Evolutionary conservation across 495 filamentous ascomycete genomes (phyloP).

Genomic region (Collariella sp.): DNA sequence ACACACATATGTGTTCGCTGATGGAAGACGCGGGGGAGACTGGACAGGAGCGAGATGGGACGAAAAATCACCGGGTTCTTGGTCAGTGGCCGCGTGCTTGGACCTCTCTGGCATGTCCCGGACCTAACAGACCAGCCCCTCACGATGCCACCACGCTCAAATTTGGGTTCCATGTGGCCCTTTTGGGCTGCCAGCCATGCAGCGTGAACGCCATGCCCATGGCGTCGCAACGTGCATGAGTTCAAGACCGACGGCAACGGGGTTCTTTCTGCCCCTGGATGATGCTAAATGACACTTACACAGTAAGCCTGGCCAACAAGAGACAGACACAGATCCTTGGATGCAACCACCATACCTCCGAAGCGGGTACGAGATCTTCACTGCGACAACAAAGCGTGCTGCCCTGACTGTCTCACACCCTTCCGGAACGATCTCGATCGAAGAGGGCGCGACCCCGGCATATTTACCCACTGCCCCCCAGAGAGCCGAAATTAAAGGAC

Average conservation of each 20-base stretch:
- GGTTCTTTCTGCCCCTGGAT: conserved; percentile 2
- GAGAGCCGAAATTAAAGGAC: conserved; percentile 13
- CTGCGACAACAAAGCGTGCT: not conserved
- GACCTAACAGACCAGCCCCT: not conserved
- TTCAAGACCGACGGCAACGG: not conserved
- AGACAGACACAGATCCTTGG: not conserved
- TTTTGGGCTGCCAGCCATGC: not conserved
- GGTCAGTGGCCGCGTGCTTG: conserved; percentile 12
- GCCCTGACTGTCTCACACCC: conserved; percentile 3
- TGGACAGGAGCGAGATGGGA: not conserved
- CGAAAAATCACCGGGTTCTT: not conserved
- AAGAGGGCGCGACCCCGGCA: not conserved
- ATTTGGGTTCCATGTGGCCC: not conserved
- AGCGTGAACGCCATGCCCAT: not conserved
- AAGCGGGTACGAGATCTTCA: not conserved
- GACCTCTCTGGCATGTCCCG: not conserved
- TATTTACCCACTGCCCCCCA: not conserved
- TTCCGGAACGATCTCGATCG: not conserved
- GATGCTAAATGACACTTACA: not conserved
- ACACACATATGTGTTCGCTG: too few relatives aligned
- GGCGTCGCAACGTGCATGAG: not conserved
- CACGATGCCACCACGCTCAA: not conserved
- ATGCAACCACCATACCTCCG: not conserved
- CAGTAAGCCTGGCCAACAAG: not conserved
- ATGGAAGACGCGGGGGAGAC: too few relatives aligned